Conservation (phyloP, 2,329 filamentous ascomycete genomes). For the Xylaria arbuscula region DNA sequence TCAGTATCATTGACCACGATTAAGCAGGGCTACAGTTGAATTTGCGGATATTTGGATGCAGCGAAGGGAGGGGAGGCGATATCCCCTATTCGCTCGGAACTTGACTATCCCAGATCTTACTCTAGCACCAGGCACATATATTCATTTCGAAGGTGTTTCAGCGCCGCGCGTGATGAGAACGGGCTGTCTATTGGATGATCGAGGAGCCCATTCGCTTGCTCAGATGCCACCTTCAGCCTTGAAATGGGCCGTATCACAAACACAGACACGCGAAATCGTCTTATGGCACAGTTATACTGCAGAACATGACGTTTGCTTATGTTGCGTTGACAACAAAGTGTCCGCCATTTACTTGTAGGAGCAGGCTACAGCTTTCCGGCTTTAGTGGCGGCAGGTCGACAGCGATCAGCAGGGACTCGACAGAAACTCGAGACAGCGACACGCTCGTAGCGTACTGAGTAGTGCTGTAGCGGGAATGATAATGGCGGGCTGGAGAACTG, state of each 20-base stretch:
- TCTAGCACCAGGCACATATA: constrained; percentile 23
- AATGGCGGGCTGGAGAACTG: constrained; percentile 18
- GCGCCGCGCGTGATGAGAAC: neutral
- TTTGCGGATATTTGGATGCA: constrained; percentile 44
- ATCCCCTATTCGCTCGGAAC: constrained; percentile 34
- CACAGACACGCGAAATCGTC: neutral
- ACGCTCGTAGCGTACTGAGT: neutral
- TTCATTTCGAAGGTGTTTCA: constrained; percentile 29
- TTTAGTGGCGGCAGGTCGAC: constrained; percentile 21
- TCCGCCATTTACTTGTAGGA: constrained; percentile 5
- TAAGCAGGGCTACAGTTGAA: constrained; percentile 38
- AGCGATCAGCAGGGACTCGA: constrained; percentile 13
- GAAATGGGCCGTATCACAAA: neutral
- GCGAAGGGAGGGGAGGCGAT: constrained; percentile 37
- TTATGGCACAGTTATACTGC: neutral
- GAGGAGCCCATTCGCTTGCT: neutral
- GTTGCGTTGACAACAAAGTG: neutral
- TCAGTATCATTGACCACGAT: constrained; percentile 27
- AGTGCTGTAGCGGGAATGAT: neutral
- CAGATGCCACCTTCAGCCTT: neutral
- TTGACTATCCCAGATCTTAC: constrained; percentile 18
- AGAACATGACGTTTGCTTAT: neutral
- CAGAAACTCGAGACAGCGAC: constrained; percentile 15
- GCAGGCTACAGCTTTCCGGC: constrained; percentile 6
- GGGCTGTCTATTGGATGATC: neutral